These are phyloP conservation scores for Entrophospora sp. DNA, from an alignment of 192 early-diverging fungal species.

Conservation along the genomic window DNA sequence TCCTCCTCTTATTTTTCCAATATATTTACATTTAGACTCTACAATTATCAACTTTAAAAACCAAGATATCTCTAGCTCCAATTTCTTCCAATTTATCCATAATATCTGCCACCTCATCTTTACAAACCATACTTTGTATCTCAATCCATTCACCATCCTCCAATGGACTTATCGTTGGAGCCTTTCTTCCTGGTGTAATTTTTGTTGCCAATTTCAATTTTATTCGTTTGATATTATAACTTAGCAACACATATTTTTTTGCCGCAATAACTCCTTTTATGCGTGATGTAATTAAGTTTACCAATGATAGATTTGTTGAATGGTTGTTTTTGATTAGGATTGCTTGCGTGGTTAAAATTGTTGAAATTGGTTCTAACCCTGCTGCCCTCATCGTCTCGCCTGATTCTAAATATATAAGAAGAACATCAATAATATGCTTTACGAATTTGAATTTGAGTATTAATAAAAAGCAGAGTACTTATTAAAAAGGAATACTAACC, in stretches of 20 bases:
- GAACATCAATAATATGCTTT: not conserved
- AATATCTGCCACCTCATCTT: constrained; percentile 64
- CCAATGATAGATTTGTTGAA: constrained; percentile 61
- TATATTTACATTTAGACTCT: too few species aligned
- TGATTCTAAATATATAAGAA: constrained; percentile 68
- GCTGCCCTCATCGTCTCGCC: constrained; percentile 99
- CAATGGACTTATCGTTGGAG: constrained; percentile 78
- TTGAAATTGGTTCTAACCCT: constrained; percentile 82
- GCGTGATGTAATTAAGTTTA: constrained; percentile 69
- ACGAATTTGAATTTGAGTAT: not conserved
- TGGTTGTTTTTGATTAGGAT: constrained; percentile 85
- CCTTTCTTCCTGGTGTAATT: constrained; percentile 90
- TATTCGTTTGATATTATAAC: constrained; percentile 77
- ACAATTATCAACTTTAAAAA: constrained; percentile 71
- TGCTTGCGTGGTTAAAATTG: constrained; percentile 74
- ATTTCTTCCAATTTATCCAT: constrained; percentile 86
- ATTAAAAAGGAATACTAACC: constrained; percentile 22
- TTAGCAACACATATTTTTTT: constrained; percentile 77
- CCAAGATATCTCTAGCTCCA: constrained; percentile 87
- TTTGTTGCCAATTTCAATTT: constrained; percentile 52
- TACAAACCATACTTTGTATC: constrained; percentile 83
- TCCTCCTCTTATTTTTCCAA: too few species aligned
- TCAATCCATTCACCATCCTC: constrained; percentile 86
- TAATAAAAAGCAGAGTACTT: not conserved
- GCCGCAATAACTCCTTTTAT: constrained; percentile 90